These are phyloP conservation scores for Colletotrichum eremochloae DNA, from an alignment of 2,329 filamentous ascomycete species.

Conservation along the genomic window DNA sequence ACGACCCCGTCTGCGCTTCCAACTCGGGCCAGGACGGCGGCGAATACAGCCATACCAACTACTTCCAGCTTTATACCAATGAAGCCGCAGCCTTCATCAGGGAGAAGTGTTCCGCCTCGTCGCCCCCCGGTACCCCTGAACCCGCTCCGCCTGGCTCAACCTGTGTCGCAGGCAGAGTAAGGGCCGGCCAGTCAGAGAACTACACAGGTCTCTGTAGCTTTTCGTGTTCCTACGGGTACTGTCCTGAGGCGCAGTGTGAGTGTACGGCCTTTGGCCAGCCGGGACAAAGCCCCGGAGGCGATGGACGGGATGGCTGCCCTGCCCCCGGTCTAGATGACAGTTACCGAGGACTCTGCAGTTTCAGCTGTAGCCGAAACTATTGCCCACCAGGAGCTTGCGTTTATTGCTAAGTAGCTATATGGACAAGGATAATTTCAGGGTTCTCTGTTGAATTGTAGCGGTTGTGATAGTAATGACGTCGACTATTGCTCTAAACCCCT, in stretches of 20 bases:
- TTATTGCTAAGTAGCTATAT: conserved; percentile 31
- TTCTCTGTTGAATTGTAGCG: too few relatives aligned
- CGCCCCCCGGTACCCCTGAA: conserved; percentile 15
- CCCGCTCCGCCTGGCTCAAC: conserved; percentile 35
- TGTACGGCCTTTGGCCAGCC: conserved; percentile 51
- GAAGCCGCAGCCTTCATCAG: conserved; percentile 37
- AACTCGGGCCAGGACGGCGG: conserved; percentile 45
- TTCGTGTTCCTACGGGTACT: conserved; percentile 50
- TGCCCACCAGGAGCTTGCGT: conserved; percentile 54
- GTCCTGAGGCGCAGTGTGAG: conserved; percentile 51
- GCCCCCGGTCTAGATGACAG: conserved; percentile 49
- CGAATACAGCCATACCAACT: conserved; percentile 53
- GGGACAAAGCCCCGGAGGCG: conserved; percentile 42
- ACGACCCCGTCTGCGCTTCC: conserved; percentile 56
- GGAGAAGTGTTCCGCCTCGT: conserved; percentile 31
- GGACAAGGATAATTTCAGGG: too few relatives aligned
- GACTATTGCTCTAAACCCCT: too few relatives aligned
- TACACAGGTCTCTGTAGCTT: conserved; percentile 54
- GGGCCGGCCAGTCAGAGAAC: conserved; percentile 46
- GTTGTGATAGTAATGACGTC: too few relatives aligned
- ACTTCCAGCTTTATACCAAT: conserved; percentile 44
- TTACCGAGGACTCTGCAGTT: conserved; percentile 62
- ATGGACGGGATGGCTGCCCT: conserved; percentile 51
- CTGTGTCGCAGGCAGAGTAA: conserved; percentile 48
- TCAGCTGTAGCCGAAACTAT: conserved; percentile 60